Conservation (phyloP, 1,284 basidiomycete genomes). For the Boletus semigastroideus region DNA sequence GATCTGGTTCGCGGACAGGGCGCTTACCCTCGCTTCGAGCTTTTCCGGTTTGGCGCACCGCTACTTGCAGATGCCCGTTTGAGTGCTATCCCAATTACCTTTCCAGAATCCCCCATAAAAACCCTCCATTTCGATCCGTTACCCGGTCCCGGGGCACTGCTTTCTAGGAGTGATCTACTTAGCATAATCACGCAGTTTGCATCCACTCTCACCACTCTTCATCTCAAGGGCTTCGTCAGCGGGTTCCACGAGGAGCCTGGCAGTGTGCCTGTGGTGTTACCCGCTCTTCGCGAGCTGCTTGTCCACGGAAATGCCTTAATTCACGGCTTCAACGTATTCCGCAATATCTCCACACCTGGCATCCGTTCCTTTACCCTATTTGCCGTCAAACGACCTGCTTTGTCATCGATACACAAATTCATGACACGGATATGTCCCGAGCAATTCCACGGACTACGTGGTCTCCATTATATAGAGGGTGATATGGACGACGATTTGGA, state of each 20-base stretch:
- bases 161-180: conserved; percentile 29
- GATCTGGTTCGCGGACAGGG: conserved; percentile 28
- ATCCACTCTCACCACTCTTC: conserved; percentile 31
- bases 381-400: conserved; percentile 27
- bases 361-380: conserved; percentile 28
- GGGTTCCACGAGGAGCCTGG: conserved; percentile 36
- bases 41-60: conserved; percentile 30
- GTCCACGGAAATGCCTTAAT: conserved; percentile 33
- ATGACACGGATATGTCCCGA: conserved; percentile 36
- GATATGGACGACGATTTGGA: conserved; percentile 36
- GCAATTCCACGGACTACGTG: conserved; percentile 30
- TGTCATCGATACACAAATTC: conserved; percentile 38
- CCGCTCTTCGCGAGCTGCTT: conserved; percentile 29
- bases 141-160: conserved; percentile 28
- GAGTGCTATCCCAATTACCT: conserved; percentile 34
- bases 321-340: conserved; percentile 36
- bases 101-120: conserved; percentile 25
- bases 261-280: conserved; percentile 32
- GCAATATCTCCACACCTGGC: conserved; percentile 34
- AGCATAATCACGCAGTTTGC: conserved; percentile 32
- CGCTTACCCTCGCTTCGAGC: conserved; percentile 28
- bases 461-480: conserved; percentile 37
- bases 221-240: conserved; percentile 34
- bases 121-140: conserved; percentile 33
- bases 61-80: conserved; percentile 30